Evolutionary conservation across 768 basidiomycete species (phyloP).

Genomic region (Rhodocollybia butyracea): DNA sequence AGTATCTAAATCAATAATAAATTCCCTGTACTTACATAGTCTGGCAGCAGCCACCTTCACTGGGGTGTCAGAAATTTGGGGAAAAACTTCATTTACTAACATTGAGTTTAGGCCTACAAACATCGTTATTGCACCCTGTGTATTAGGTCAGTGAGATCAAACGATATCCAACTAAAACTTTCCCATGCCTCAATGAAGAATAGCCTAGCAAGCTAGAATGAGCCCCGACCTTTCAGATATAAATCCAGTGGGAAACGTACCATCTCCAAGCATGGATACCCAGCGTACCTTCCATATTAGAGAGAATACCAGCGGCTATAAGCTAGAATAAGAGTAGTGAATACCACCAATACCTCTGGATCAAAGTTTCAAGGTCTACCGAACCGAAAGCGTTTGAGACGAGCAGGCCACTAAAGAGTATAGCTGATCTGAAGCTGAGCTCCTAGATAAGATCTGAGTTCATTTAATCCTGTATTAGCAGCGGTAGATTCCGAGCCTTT

Average conservation of each 20-base stretch:
- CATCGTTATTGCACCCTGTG: conserved; percentile 62
- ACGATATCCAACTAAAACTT: too few species aligned
- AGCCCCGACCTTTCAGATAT: neutral
- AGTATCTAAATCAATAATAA: neutral
- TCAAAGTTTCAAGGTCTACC: conserved; percentile 36
- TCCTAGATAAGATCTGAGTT: conserved; percentile 36
- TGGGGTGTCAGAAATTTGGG: neutral
- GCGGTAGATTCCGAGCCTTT: conserved; percentile 33
- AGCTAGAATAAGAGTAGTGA: conserved; percentile 38
- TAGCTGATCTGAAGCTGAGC: conserved; percentile 58
- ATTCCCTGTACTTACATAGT: conserved; percentile 47
- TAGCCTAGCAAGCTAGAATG: conserved; percentile 36
- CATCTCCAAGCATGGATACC: conserved; percentile 74
- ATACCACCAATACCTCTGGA: neutral
- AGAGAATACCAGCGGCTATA: conserved; percentile 73
- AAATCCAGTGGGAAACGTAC: conserved; percentile 35
- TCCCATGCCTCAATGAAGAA: conserved; percentile 62
- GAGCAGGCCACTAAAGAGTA: conserved; percentile 56
- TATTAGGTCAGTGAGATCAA: too few species aligned
- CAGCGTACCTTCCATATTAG: conserved; percentile 61
- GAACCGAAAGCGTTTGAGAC: conserved; percentile 68
- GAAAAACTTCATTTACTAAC: conserved; percentile 22
- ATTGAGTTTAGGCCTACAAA: conserved; percentile 51
- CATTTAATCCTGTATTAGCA: neutral
- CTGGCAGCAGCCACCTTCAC: conserved; percentile 53